Base-by-base conservation (phyloP, 495 filamentous ascomycete genomes). In the Cercophora samala region DNA sequence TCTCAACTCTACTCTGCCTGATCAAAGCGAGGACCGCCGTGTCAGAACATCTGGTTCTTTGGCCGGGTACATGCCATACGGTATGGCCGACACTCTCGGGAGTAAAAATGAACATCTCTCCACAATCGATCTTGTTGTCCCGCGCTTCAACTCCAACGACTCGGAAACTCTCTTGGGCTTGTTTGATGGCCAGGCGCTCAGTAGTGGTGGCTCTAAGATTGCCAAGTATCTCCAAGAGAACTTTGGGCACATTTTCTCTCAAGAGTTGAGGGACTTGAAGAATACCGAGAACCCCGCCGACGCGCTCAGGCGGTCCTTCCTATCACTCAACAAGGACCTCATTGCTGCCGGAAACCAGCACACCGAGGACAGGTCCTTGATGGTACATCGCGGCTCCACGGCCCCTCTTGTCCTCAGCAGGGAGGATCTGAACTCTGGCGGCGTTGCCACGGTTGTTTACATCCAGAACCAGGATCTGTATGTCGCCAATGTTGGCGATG, bases 211-310 rank as follows among this genome's bases (percentile, higher is more conserved):
- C 56, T 97, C 93, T 62, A 93, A 95, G 77, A 90, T 99, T 66
- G 94, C 95, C 54, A 97, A 97, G 74, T 98, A 91, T 68, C 83
- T 99, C 32, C 93, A 98, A 69, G 96, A 99, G 75, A 91, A 96
- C 68, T 96, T 99, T 76, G 88, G 90, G 4, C 83, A 88, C 64
- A 90, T 91, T 25, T 93, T 99, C 74, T 86, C 85, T 1, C 85
- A 90, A 63, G 95, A 99, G 74, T 79, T 99, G 42, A 90, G 89
- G 65, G 89, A 86, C 61, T 68, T 93, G 51, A 86, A 84, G 37
- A 70, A 71, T 21, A 76, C 84, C 51, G 95, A 97, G 73, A 91
- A 83, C 0, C 90, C 96, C 0, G 81, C 82, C 1, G 93, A 96
- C 78, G 95, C 96, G 9, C 76, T 99, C 63, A 81, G 95, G 58